phyloP scores from a whole-genome alignment of 257 asterid genomes.

The Lycium barbarum region DNA sequence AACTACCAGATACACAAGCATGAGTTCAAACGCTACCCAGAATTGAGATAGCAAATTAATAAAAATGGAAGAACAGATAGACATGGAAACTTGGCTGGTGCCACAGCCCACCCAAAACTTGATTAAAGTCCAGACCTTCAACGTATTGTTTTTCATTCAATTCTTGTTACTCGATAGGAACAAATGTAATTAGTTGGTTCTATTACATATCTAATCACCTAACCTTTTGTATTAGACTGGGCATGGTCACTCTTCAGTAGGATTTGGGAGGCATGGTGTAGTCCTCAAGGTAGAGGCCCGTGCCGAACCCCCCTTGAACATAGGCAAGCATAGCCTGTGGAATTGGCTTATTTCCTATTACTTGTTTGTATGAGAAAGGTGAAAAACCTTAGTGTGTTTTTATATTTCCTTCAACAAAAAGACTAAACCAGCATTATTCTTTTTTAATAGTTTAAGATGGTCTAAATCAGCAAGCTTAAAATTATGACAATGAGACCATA shows the following conservation, averaged over 20 bases:
- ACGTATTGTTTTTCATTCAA: background rate
- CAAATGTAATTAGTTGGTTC: background rate
- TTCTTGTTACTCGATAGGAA: background rate
- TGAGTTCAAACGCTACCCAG: background rate
- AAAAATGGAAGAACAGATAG: background rate
- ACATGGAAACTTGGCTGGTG: background rate
- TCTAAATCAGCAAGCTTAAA: background rate
- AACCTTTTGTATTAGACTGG: background rate
- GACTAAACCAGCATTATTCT: background rate
- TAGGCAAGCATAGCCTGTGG: background rate
- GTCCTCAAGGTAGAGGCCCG: background rate
- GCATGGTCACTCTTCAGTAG: background rate
- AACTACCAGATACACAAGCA: slow-evolving; percentile 3
- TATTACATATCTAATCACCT: background rate
- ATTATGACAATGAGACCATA: background rate
- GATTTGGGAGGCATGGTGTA: background rate
- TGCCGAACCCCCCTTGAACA: background rate
- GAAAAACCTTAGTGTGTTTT: background rate
- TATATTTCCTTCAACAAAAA: background rate
- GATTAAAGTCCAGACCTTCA: background rate
- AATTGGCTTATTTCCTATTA: background rate
- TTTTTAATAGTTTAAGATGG: background rate
- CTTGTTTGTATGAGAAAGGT: background rate
- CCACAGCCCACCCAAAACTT: background rate
- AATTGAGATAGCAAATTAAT: background rate